phyloP scores from a whole-genome alignment of 345 rosid species.

The Brassica nigra region DNA sequence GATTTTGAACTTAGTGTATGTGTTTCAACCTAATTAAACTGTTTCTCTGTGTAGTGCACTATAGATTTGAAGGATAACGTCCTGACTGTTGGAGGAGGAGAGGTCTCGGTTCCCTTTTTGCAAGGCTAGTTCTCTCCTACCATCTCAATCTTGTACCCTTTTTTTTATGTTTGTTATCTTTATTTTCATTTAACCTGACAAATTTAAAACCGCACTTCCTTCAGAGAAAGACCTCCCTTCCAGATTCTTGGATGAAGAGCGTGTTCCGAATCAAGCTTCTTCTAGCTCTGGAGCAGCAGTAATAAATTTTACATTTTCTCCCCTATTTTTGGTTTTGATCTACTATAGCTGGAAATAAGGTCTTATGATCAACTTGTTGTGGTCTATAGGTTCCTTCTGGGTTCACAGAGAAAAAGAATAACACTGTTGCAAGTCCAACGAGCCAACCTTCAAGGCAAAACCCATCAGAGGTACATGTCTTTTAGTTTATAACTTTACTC shows the following conservation, averaged over 20 bases:
- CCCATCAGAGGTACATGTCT: slow-evolving; percentile 48
- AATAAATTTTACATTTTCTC: slow-evolving; percentile 25
- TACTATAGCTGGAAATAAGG: neutral
- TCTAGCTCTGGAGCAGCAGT: slow-evolving; percentile 84
- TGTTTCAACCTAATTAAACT: slow-evolving; percentile 11
- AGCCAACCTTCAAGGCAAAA: slow-evolving; percentile 64
- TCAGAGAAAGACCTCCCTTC: slow-evolving; percentile 93
- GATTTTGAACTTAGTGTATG: neutral
- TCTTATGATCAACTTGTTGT: slow-evolving; percentile 11
- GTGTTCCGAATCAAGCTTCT: slow-evolving; percentile 66
- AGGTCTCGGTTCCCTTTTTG: slow-evolving; percentile 93
- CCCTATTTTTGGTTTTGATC: neutral
- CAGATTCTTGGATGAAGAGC: slow-evolving; percentile 79
- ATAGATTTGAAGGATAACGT: slow-evolving; percentile 89
- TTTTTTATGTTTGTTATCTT: neutral
- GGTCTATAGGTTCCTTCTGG: slow-evolving; percentile 45
- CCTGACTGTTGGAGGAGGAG: slow-evolving; percentile 94
- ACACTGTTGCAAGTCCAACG: slow-evolving; percentile 40
- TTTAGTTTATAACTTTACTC: neutral
- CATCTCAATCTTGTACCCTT: slow-evolving; percentile 13
- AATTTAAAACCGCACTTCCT: slow-evolving; percentile 13
- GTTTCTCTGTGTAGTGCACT: slow-evolving; percentile 58
- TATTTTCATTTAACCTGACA: slow-evolving; percentile 11
- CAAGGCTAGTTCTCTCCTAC: slow-evolving; percentile 59
- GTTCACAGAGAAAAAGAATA: slow-evolving; percentile 46